phyloP scores from a whole-genome alignment of 768 basidiomycete genomes.

The Psilocybe cyanescens region DNA sequence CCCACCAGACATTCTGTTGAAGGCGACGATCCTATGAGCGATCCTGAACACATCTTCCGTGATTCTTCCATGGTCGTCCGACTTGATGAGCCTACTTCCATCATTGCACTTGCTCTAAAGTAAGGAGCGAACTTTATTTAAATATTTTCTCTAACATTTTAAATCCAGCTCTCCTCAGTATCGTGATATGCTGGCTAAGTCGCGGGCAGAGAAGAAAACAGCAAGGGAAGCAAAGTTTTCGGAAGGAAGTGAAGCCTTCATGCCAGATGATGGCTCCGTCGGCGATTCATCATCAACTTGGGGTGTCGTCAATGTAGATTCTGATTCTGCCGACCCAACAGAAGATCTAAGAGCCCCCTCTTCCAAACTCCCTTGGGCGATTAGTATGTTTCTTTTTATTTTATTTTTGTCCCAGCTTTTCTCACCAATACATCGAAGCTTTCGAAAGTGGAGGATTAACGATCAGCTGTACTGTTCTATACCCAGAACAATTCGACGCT shows the following conservation, averaged over 20 bases:
- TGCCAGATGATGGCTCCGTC: slow-evolving; percentile 87
- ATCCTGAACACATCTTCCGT: slow-evolving; percentile 92
- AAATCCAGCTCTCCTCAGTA: slow-evolving; percentile 74
- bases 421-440: slow-evolving; percentile 44
- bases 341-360: slow-evolving; percentile 79
- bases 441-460: slow-evolving; percentile 90
- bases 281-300: slow-evolving; percentile 88
- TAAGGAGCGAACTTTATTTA: slow-evolving; percentile 36
- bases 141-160: slow-evolving; percentile 1
- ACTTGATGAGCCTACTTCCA: slow-evolving; percentile 97
- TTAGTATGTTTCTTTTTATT: slow-evolving; percentile 53
- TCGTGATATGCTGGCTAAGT: slow-evolving; percentile 77
- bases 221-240: slow-evolving; percentile 58
- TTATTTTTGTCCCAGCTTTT: neutral
- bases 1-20: slow-evolving; percentile 61
- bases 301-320: slow-evolving; percentile 89
- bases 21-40: slow-evolving; percentile 68
- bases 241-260: slow-evolving; percentile 83
- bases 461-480: slow-evolving; percentile 93
- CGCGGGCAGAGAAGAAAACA: slow-evolving; percentile 76
- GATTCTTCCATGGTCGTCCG: slow-evolving; percentile 95
- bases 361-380: slow-evolving; percentile 80
- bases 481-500: slow-evolving; percentile 96
- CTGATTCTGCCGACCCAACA: slow-evolving; percentile 70
- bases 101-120: slow-evolving; percentile 94